Base-by-base conservation (phyloP, 352 stramenopile genomes). In the Globisporangium lucens region DNA sequence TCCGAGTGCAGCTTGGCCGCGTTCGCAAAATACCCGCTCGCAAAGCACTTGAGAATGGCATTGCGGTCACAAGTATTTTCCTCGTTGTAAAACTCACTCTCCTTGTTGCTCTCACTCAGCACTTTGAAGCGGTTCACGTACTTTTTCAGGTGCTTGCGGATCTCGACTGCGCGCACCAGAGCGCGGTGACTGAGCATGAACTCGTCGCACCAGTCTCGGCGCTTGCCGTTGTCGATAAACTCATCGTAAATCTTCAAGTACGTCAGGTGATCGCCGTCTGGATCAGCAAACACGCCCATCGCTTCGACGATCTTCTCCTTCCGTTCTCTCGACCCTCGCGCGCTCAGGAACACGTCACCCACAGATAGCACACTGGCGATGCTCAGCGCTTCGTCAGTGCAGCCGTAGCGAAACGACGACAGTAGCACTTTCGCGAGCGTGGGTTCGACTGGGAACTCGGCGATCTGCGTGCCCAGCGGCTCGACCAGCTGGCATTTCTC, bases 291-390 rank as follows among this genome's bases (percentile, higher is more conserved):
- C 58, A 77, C 70, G 33, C 83, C 80, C 76, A 93, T 89, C 15
- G 80, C 75, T 47, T 93, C 75, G 0, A 72, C 76, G 22, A 95
- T 75, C 71, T 89, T 89, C 24, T 79, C 75, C 56, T 87, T 78
- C n/a, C 81, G 81, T 55, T 93, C 83, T 76, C 76, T 87, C 0
- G 82, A 91, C 0, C 83, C 80, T 12, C 82, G 76, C 29, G 80
- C 65, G 30, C 69, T 78, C 51, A 89, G n/a, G 46, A 95, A 93
- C 41, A 95, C 69, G 60, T 95, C 87, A 1, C 85, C 97, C 4
- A 99, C 97, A 43, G 88, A 98, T 41, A 99, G 72, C 74, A 99
- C 97, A 71, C 89, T 97, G 3, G 98, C 97, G 56, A 99, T 94
- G 57, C 90, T 98, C 27, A 99, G 77, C 20, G 99, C 89, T 79